Conservation (phyloP, 2,329 filamentous ascomycete genomes). For the Cephalotrichum gorgonifer region DNA sequence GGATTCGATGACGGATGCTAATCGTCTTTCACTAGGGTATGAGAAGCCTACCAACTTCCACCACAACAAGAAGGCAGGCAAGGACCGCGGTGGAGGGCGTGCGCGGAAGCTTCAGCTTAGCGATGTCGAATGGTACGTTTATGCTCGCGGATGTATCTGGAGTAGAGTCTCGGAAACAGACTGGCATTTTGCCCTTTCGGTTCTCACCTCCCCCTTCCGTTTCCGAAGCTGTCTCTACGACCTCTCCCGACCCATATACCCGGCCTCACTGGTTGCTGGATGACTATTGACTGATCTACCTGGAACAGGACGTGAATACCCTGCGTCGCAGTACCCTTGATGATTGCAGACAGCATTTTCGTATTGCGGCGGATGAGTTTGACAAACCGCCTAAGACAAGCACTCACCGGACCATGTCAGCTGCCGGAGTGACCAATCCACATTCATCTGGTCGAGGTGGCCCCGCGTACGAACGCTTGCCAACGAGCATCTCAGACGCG, state of each 20-base stretch:
- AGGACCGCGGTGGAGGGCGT: slow-evolving; percentile 66
- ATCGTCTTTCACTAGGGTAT: slow-evolving; percentile 23
- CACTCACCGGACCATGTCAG: neutral
- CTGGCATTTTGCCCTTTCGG: neutral
- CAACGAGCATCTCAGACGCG: too few relatives aligned
- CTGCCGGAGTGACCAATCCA: neutral
- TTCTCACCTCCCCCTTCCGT: neutral
- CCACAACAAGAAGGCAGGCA: slow-evolving; percentile 43
- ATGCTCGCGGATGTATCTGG: too few relatives aligned
- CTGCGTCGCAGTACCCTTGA: neutral
- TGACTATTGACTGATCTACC: neutral
- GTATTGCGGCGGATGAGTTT: neutral
- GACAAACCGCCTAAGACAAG: neutral
- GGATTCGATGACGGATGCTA: slow-evolving; percentile 40
- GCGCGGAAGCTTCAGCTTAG: slow-evolving; percentile 86
- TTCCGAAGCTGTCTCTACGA: slow-evolving; percentile 5
- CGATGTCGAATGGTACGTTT: slow-evolving; percentile 86
- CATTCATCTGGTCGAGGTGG: neutral
- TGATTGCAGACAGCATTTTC: neutral
- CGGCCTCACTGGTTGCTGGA: too few relatives aligned
- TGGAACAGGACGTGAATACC: neutral
- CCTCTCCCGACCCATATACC: too few relatives aligned
- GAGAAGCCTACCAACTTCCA: slow-evolving; percentile 38
- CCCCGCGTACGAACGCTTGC: neutral
- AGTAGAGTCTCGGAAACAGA: neutral